A percentile compares a stretch with the other conserved stretches of the same genome.
These are phyloP conservation scores for Cornus florida DNA, from an alignment of 148 eudicot species.

Conservation along the genomic window DNA sequence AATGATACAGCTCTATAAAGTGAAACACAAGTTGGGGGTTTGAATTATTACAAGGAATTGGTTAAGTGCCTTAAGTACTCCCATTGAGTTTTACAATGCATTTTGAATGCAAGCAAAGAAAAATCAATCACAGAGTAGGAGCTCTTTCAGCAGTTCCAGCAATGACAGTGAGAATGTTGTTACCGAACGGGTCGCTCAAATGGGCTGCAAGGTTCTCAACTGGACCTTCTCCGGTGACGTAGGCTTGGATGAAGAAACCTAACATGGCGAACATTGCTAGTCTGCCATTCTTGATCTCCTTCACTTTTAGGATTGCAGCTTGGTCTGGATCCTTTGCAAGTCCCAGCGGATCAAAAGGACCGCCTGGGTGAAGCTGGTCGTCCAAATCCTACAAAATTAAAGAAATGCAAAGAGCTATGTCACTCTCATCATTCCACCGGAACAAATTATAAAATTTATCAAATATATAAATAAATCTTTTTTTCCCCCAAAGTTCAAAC, in stretches of 20 bases:
- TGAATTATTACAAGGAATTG: neutral
- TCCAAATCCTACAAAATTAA: conserved; percentile 53
- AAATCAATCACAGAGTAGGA: conserved; percentile 64
- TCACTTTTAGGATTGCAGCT: conserved; percentile 91
- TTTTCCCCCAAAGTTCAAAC: too few relatives aligned
- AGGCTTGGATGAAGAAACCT: conserved; percentile 92
- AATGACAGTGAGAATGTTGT: conserved; percentile 90
- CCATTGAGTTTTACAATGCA: conserved; percentile 19
- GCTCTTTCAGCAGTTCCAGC: conserved; percentile 71
- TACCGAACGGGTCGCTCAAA: conserved; percentile 86
- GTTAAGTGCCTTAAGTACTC: neutral
- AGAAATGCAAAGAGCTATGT: neutral
- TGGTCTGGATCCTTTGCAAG: conserved; percentile 95
- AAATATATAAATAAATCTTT: too few relatives aligned
- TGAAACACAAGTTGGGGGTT: neutral
- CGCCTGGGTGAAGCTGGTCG: conserved; percentile 98
- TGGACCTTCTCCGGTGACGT: conserved; percentile 95
- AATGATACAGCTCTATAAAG: neutral
- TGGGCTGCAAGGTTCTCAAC: conserved; percentile 88
- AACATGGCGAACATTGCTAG: conserved; percentile 98
- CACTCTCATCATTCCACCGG: neutral
- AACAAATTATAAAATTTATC: too few relatives aligned
- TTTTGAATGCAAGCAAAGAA: neutral
- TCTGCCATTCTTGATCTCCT: conserved; percentile 97
- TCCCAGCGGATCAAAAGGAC: conserved; percentile 97